Conservation (phyloP, 2,329 filamentous ascomycete species). For the Trichoderma sp. region DNA sequence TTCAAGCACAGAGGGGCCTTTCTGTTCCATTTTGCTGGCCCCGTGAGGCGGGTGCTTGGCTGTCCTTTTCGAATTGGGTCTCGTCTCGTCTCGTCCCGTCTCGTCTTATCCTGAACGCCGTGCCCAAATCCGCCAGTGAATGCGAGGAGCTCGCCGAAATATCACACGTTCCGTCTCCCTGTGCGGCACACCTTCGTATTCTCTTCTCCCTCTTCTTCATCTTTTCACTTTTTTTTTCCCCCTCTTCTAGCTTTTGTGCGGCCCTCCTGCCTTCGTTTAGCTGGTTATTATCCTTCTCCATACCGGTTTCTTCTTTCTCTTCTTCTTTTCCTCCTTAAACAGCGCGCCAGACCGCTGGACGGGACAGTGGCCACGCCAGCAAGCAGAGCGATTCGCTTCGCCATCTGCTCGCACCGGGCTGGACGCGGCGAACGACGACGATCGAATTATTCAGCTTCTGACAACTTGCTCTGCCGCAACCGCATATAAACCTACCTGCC, state of each 20-base stretch:
- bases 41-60: constrained; percentile 16
- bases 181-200: constrained; percentile 27
- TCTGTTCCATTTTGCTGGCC: not conserved
- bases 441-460: not conserved
- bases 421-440: constrained; percentile 14
- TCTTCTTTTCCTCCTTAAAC: constrained; percentile 1
- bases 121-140: constrained; percentile 17
- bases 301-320: not conserved
- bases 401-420: not conserved
- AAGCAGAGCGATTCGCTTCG: constrained; percentile 19
- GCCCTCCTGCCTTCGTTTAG: constrained; percentile 2
- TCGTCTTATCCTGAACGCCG: not conserved
- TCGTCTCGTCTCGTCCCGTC: constrained; percentile 10
- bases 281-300: not conserved
- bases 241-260: constrained; percentile 3
- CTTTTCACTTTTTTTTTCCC: not conserved
- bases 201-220: not conserved
- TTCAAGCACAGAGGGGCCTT: constrained; percentile 21
- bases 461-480: not conserved
- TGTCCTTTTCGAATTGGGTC: not conserved
- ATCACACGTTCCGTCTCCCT: constrained; percentile 14
- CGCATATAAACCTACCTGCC: not conserved
- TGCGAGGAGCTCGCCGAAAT: constrained; percentile 20
- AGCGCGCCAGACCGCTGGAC: constrained; percentile 7
- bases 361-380: constrained; percentile 4